Conservation (phyloP, 306 rosid species). For the Urtica urens region DNA sequence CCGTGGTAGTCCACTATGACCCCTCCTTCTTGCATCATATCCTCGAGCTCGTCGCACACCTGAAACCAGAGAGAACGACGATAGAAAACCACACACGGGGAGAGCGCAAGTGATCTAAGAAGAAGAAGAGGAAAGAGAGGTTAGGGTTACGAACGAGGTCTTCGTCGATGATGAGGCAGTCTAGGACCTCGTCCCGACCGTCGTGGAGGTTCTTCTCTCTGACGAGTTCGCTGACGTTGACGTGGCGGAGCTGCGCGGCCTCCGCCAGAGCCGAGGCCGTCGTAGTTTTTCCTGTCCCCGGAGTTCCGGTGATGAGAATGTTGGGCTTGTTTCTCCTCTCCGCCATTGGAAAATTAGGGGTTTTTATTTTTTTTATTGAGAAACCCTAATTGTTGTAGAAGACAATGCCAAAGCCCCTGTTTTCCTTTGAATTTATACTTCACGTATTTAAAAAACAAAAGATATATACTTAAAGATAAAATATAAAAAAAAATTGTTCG, state of each 20-base stretch:
- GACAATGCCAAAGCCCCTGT: too few species aligned
- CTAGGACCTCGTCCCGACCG: conserved; percentile 76
- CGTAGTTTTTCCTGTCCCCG: conserved; percentile 88
- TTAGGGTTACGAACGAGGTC: conserved; percentile 40
- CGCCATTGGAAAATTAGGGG: too few species aligned
- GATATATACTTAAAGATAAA: too few species aligned
- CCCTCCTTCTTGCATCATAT: conserved; percentile 75
- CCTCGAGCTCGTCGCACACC: conserved; percentile 92
- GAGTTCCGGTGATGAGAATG: conserved; percentile 76
- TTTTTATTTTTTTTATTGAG: too few species aligned
- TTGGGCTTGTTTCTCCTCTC: conserved; percentile 49
- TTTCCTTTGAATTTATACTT: too few species aligned
- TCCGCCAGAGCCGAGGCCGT: conserved; percentile 52
- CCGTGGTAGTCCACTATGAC: conserved; percentile 80
- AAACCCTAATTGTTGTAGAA: too few species aligned
- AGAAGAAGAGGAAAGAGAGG: too few species aligned
- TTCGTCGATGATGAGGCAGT: conserved; percentile 61
- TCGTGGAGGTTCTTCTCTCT: conserved; percentile 74
- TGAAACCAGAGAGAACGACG: conserved; percentile 17
- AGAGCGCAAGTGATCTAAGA: conserved; percentile 8
- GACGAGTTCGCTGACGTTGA: conserved; percentile 61
- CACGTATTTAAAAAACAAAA: too few species aligned
- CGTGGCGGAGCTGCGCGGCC: conserved; percentile 49
- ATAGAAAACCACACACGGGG: not conserved
- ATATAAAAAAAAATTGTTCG: too few species aligned